These are phyloP conservation scores for Cladobotryum mycophilum DNA, from an alignment of 2,329 filamentous ascomycete species.

Conservation along the genomic window DNA sequence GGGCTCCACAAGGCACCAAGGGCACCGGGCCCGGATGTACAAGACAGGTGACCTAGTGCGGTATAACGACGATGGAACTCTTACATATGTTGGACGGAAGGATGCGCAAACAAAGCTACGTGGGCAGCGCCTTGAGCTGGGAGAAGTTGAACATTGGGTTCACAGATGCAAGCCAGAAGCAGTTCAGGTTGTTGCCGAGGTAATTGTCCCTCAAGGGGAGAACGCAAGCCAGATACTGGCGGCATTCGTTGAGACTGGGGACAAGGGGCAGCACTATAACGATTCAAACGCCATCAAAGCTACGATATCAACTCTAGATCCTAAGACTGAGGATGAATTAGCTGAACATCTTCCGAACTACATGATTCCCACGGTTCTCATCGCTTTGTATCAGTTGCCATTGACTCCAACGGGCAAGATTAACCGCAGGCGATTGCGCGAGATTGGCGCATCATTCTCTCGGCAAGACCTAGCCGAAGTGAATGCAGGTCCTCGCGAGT, in stretches of 20 bases:
- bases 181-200: neutral
- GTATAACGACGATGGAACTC: neutral
- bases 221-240: neutral
- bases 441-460: no score
- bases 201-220: neutral
- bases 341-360: conserved; percentile 20
- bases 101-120: conserved; percentile 49
- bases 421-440: conserved; percentile 2
- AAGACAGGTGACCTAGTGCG: neutral
- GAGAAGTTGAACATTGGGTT: conserved; percentile 11
- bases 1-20: no score
- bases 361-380: conserved; percentile 36
- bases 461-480: no score
- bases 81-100: conserved; percentile 25
- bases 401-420: conserved; percentile 2
- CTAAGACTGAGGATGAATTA: neutral
- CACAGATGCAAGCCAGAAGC: neutral
- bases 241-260: neutral
- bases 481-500: no score
- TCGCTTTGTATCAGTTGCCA: conserved; percentile 34
- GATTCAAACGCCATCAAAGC: neutral
- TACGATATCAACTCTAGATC: neutral
- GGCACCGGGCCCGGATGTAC: no score
- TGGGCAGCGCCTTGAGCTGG: conserved; percentile 45
- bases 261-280: neutral